phyloP scores from a whole-genome alignment of 257 asterid species.

The Solanum chiquidenum region DNA sequence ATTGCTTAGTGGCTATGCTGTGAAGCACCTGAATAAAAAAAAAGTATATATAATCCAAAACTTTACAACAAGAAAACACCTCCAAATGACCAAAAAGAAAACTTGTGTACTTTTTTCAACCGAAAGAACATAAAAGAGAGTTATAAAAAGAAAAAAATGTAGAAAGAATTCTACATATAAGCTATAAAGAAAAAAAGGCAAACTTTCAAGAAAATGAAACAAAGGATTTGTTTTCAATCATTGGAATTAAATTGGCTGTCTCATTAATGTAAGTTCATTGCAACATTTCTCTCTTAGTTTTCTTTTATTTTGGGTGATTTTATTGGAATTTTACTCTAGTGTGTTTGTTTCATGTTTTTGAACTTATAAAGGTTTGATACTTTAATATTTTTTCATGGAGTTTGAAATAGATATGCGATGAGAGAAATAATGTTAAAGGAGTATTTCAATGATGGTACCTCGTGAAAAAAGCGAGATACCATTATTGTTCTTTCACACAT shows the following conservation, averaged over 20 bases:
- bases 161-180: not conserved
- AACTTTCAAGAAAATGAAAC: not conserved
- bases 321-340: not conserved
- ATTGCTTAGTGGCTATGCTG: not conserved
- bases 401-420: not conserved
- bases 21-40: not conserved
- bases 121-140: not conserved
- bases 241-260: not conserved
- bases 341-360: not conserved
- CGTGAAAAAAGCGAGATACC: not conserved
- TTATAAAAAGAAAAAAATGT: not conserved
- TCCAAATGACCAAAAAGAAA: not conserved
- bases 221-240: not conserved
- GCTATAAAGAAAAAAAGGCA: not conserved
- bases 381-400: too few species aligned
- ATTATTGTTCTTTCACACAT: not conserved
- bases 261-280: constrained; percentile 24
- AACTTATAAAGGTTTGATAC: not conserved
- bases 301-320: not conserved
- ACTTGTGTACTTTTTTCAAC: not conserved
- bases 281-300: not conserved
- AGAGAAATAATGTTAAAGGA: not conserved
- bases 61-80: not conserved
- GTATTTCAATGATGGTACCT: not conserved
- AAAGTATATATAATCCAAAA: too few species aligned